Conservation (phyloP, 768 basidiomycete genomes). For the Hirschioporus abietinus region DNA sequence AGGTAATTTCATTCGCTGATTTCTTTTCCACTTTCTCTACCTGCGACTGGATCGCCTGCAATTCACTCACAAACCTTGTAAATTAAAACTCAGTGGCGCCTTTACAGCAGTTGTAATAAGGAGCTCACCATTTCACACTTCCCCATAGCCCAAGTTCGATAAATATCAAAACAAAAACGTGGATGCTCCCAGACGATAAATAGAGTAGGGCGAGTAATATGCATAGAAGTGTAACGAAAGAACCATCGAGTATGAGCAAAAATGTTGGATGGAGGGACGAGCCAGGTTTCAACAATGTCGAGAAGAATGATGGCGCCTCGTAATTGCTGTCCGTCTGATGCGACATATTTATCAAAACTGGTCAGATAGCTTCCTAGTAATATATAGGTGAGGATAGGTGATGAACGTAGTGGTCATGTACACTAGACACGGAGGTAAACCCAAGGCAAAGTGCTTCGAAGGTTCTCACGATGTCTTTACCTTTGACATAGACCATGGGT, state of each 20-base stretch:
- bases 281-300: conserved; percentile 63
- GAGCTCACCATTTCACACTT: conserved; percentile 71
- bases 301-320: conserved; percentile 34
- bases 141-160: conserved; percentile 71
- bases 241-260: conserved; percentile 55
- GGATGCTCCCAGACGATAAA: conserved; percentile 58
- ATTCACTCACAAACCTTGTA: conserved; percentile 62
- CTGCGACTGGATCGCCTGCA: conserved; percentile 32
- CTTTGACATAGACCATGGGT: neutral
- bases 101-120: conserved; percentile 3
- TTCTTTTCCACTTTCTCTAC: conserved; percentile 16
- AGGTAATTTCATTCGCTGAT: conserved; percentile 23
- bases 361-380: neutral
- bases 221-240: conserved; percentile 51
- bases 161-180: conserved; percentile 59
- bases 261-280: conserved; percentile 72
- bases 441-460: neutral
- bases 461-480: neutral
- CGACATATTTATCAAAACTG: neutral
- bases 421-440: neutral
- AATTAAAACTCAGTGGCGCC: conserved; percentile 13
- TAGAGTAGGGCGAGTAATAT: conserved; percentile 55
- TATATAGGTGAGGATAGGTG: neutral
- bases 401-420: neutral
- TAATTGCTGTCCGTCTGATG: neutral